Percentiles rank a stretch among this genome's conserved stretches.
Conservation (phyloP, 108 stramenopile genomes). For the Pelagomonas calceolata region DNA sequence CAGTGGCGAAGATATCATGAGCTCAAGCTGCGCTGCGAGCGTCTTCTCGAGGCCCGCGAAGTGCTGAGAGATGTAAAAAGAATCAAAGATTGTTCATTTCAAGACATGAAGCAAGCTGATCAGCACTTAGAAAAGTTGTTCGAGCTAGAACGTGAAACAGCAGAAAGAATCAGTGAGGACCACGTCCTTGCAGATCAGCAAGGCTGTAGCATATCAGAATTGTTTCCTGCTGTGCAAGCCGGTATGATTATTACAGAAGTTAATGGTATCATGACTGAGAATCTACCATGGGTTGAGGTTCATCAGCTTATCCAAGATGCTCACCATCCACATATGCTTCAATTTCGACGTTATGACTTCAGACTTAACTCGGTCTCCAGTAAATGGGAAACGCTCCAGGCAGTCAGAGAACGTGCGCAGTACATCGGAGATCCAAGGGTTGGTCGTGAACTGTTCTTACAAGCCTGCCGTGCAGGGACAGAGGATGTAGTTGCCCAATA, state of each 20-base stretch:
- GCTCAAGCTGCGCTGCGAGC: background rate
- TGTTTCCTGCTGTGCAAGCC: background rate
- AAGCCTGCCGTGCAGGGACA: background rate
- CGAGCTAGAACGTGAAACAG: background rate
- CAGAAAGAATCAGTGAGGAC: conserved; percentile 1
- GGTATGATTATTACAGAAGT: conserved; percentile 1
- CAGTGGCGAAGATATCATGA: conserved; percentile 4
- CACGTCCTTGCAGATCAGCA: conserved; percentile 3
- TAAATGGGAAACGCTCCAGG: conserved; percentile 4
- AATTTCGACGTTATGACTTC: conserved; percentile 7
- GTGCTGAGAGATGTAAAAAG: background rate
- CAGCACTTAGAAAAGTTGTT: background rate
- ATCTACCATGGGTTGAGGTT: background rate
- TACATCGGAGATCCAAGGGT: conserved; percentile 4
- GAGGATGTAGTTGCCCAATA: background rate
- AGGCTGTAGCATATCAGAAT: background rate
- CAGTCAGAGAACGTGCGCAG: background rate
- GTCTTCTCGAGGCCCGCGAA: conserved; percentile 2
- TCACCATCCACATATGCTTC: background rate
- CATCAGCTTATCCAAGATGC: background rate
- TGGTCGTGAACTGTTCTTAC: background rate
- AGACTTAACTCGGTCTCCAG: background rate
- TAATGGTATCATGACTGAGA: background rate
- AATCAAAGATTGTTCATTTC: background rate
- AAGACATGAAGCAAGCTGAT: conserved; percentile 1